Evolutionary conservation across 2,329 filamentous ascomycete genomes (phyloP), one percentile per base, ranked within the genome.

Genomic region (Monosporascus ibericus): DNA sequence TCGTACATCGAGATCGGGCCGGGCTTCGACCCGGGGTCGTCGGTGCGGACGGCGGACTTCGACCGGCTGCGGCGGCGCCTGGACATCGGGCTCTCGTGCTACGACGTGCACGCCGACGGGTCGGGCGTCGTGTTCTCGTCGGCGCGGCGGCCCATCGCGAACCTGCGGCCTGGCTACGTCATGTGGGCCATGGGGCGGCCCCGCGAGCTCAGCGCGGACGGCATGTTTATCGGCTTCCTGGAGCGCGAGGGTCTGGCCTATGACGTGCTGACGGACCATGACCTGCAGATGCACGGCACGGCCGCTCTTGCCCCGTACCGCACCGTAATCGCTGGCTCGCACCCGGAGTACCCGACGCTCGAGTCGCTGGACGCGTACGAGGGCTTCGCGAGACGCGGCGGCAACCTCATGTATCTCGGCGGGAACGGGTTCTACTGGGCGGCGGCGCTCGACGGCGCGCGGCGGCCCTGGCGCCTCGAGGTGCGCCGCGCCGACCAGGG

Each of bases 391-490:
- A 53, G 52, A 3, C 44, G 48, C 2, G 68, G 70, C 9, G 68
- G 70, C 3, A 65, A 62, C 49, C 51, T 72, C 46, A 66, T 72
- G 64, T 72, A 51, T 44, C 59, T 70, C n/a, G 68, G 68, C 18
- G 68, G 68, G 24, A 70, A 71, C 54, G 68, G 68, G 18, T 70
- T 67, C 57, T 70, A 70, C 55, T 71, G 63, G 66, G 55, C 60
- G 1, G 56, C 64, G 3, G 61, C 52, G 5, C 46, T 55, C 30
- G 58, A 67, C 38, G 22, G 22, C 14, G 25, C 52, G 24, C 51
- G 49, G 15, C 55, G 56, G 8, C 55, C 64, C 7, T 65, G 68
- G 55, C 68, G 68, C 20, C 53, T 69, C 18, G 68, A 70, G 54
- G 63, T 70, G 42, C 67, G 67, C 17, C 60, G 64, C 14, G 66